Evolutionary conservation across 1,139 yeast species (phyloP), one percentile per base, ranked within the genome.

Genomic region (Suhomyces guaymorum): DNA sequence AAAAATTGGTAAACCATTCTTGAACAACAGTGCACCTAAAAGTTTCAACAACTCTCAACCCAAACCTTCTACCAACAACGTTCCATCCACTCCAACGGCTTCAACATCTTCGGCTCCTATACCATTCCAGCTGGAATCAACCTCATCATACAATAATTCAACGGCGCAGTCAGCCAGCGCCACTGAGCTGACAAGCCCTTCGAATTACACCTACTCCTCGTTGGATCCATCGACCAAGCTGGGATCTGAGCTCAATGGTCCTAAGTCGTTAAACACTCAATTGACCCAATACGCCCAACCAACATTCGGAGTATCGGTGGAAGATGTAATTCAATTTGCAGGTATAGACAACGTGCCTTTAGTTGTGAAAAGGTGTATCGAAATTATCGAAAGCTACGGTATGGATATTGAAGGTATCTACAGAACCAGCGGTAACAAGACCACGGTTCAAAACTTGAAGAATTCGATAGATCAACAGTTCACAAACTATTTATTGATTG

Each of bases 271-370:
- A 28, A 49, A 42, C 23, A 38, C 55, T 11, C 56, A 49, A 36
- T 28, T 38, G 42, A 56, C 59, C 3, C 59, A 51, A 12, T 53
- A 55, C 15, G 44, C 55, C 14, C 78, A 78, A 43, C 80, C 80
- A 11, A 82, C 90, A 0, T 90, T 85, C 63, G 97, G 96, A 0
- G 79, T 81, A 0, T 81, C 95, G 0, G 70, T 92, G 14, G 95
- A 85, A 44, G 79, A 75, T 7, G 64, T 87, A 32, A 78, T 89
- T 16, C 83, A 82, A 43, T 80, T 75, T 49, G 96, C 95, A 42
- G 96, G 76, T 3, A 63, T 88, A 35, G 95, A 87, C 47, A 82
- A 87, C 58, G 96, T 90, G 3, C 97, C 98, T 1, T 73, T 86
- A n/a, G 75, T 90, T 31, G 97, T 90, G 7, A 82, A 83, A 47